Base-by-base conservation (phyloP, 148 eudicot species). In the Beta vulgaris region DNA sequence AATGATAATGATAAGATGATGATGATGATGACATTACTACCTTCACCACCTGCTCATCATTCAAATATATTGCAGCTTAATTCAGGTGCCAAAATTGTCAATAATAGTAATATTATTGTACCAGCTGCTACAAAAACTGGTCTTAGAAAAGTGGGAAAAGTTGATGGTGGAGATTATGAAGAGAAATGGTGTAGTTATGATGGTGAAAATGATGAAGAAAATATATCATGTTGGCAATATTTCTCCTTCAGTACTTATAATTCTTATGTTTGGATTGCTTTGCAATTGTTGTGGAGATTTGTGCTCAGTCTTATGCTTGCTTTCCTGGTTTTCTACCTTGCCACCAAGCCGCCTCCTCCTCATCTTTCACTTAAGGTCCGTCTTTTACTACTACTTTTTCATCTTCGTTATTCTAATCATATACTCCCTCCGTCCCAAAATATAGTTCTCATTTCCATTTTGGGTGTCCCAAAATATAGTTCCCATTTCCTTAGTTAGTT, bases 271-370 rank as follows among this genome's bases (percentile, higher is more conserved):
- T 93, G 98, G 98, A 78, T 86, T 31, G 75, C 61, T 75, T n/a
- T 93, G 69, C 98, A 93, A 77, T 40, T 93, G 26, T 3, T 72
- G 29, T 91, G 92, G 93, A 86, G 98, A 80, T n/a, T 89, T 67
- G 19, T 85, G 21, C 54, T 88, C 28, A 91, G 98, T 68, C 77
- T 89, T 59, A 73, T 74, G 7, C 69, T 86, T 73, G 96, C 91
- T 10, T 79, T 93, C 84, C 82, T 84, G 60, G 89, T 90, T 78
- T 93, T 90, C 81, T 90, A 90, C 76, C 31, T 92, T 8, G 83
- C 77, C 13, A 87, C 96, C 11, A 89, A 82, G 74, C 98, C 96
- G 6, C 98, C 90, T 0, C 76, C 87, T 2, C 96, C 98, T 7
- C 79, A 51, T 9, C 19, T 93, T 31, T 78, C 87, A 14, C 4